These are phyloP conservation scores for Magnaporthiopsis rhizophila DNA, from an alignment of 2,329 filamentous ascomycete species.

Conservation along the genomic window DNA sequence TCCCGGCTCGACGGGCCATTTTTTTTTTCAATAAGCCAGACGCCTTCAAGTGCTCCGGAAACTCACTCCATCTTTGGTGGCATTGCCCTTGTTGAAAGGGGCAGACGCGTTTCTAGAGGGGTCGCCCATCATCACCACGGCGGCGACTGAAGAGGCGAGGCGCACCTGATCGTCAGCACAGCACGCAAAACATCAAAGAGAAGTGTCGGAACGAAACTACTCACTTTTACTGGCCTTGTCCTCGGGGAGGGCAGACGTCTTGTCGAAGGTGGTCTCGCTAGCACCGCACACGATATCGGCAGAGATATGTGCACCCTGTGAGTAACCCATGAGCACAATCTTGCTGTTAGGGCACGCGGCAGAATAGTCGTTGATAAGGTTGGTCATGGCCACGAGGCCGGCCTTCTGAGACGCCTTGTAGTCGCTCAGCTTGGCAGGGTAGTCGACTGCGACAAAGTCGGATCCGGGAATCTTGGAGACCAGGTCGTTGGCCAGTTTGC, in stretches of 20 bases:
- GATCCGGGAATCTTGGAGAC: slow-evolving; percentile 22
- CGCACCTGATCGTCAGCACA: not conserved
- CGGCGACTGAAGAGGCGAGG: slow-evolving; percentile 17
- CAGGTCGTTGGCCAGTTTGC: slow-evolving; percentile 22
- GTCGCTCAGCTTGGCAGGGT: slow-evolving; percentile 50
- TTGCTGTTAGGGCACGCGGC: slow-evolving; percentile 46
- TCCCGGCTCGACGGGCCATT: too few relatives aligned
- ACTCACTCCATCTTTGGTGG: slow-evolving; percentile 19
- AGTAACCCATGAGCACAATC: slow-evolving; percentile 55
- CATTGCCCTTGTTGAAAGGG: slow-evolving; percentile 22
- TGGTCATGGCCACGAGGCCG: slow-evolving; percentile 41
- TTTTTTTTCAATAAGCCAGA: too few relatives aligned
- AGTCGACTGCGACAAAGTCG: slow-evolving; percentile 30
- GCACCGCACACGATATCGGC: slow-evolving; percentile 22
- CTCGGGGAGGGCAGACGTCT: slow-evolving; percentile 11
- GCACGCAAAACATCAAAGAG: not conserved
- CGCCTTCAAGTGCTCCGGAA: not conserved
- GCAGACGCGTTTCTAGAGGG: slow-evolving; percentile 22
- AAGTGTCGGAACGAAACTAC: not conserved
- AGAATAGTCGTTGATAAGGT: slow-evolving; percentile 50
- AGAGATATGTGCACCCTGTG: slow-evolving; percentile 34
- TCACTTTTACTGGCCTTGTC: not conserved
- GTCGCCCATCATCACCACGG: slow-evolving; percentile 27
- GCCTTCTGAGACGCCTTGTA: slow-evolving; percentile 51
- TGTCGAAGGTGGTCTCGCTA: slow-evolving; percentile 13